Evolutionary conservation across 2,329 filamentous ascomycete species (phyloP), one percentile per base, ranked within the genome.

Genomic region (Colletotrichum spinosum): DNA sequence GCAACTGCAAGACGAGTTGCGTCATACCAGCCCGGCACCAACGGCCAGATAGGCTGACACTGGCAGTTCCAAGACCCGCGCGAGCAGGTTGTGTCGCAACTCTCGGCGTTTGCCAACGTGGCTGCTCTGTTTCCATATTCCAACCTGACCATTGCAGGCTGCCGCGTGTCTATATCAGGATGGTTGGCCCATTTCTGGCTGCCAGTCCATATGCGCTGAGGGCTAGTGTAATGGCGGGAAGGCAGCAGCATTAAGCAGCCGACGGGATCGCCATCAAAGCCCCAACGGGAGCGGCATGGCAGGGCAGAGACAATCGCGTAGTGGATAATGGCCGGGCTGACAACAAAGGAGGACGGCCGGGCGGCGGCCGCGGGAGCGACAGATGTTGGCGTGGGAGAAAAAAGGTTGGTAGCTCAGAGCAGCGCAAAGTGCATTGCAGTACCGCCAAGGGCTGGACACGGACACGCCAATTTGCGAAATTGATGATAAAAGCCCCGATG

Each of bases 21-120:
- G 64, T 67, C 64, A 65, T 67, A 46, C 59, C 37, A 41, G 38
- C 34, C 60, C 62, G 64, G 64, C 42, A 67, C 48, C 34, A n/a
- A 58, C 60, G 60, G 60, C 44, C 46, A 59, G 37, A 25, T 25
- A 25, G 25, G 4, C 25, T 25, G 53, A 59, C 49, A 10, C 54
- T 48, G 13, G 46, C 41, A 17, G 46, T 48, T 41, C 57, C 51
- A 35, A 56, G 39, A 62, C 58, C 58, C 35, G 51, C 52, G 62
- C 59, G 35, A 55, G 25, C 39, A 15, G 17, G 12, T 44, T 55
- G 52, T 44, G 17, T 50, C 42, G 55, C 45, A 15, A 15, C 25
- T 46, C 9, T 44, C 45, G 13, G 11, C 25, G 45, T 37, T 41
- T n/a, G 15, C 15, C 15, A 49, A 48, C 51, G 55, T 56, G 58